phyloP scores from a whole-genome alignment of 2,329 filamentous ascomycete species.

The Canariomyces notabilis region DNA sequence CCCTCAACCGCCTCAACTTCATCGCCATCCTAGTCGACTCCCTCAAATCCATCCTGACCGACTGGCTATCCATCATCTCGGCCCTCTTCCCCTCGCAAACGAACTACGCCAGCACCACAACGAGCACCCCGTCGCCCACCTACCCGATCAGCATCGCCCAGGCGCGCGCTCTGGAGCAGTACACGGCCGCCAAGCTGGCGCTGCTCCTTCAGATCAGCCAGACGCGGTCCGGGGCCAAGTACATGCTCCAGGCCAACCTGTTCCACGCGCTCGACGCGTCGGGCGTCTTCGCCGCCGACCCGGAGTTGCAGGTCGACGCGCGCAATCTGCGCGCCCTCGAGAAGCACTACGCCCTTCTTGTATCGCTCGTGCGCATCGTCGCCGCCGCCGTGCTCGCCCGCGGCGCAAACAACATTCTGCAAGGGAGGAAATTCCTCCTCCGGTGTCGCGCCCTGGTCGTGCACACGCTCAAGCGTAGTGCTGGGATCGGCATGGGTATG shows the following conservation, averaged over 20 bases:
- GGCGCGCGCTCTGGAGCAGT: slow-evolving; percentile 33
- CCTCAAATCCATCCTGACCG: slow-evolving; percentile 68
- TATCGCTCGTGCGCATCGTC: slow-evolving; percentile 74
- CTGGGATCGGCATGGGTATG: slow-evolving; percentile 63
- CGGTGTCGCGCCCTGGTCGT: slow-evolving; percentile 81
- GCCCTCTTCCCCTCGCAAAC: slow-evolving; percentile 15
- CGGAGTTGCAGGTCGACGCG: slow-evolving; percentile 79
- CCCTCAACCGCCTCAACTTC: slow-evolving; percentile 82
- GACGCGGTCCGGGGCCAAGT: slow-evolving; percentile 75
- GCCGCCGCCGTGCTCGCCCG: slow-evolving; percentile 75
- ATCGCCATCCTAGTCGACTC: slow-evolving; percentile 86
- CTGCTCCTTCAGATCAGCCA: slow-evolving; percentile 81
- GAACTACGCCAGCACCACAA: background rate
- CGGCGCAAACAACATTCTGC: slow-evolving; percentile 75
- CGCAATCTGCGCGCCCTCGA: slow-evolving; percentile 65
- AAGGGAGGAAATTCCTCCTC: slow-evolving; percentile 72
- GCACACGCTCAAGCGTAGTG: slow-evolving; percentile 83
- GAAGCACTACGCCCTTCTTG: slow-evolving; percentile 79
- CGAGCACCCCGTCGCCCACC: background rate
- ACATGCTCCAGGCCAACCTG: slow-evolving; percentile 83
- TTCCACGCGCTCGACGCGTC: slow-evolving; percentile 78
- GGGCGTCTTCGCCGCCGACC: slow-evolving; percentile 82
- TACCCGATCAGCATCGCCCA: slow-evolving; percentile 32
- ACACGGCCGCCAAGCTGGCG: slow-evolving; percentile 67
- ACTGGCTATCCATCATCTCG: slow-evolving; percentile 56